These are phyloP conservation scores for Syzygium aromaticum DNA, from an alignment of 345 rosid species.

Conservation along the genomic window DNA sequence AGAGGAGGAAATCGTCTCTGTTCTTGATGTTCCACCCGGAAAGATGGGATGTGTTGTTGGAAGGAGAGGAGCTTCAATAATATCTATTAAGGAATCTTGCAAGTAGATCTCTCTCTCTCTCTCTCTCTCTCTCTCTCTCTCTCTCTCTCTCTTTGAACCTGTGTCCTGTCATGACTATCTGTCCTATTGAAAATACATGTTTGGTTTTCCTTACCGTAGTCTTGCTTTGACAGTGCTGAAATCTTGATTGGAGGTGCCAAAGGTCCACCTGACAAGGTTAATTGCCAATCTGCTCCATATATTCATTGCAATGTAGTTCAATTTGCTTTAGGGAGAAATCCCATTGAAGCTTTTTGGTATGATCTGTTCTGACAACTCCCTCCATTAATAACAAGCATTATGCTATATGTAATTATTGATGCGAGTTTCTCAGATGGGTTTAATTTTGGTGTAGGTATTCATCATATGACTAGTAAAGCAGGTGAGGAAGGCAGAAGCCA, in stretches of 20 bases:
- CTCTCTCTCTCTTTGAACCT: neutral
- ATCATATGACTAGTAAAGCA: constrained; percentile 73
- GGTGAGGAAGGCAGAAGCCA: constrained; percentile 94
- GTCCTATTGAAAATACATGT: neutral
- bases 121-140: neutral
- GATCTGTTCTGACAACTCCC: neutral
- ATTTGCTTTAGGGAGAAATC: neutral
- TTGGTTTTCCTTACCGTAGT: neutral
- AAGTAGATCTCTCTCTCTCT: constrained; percentile 30
- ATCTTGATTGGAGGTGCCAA: constrained; percentile 70
- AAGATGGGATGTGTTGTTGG: constrained; percentile 93
- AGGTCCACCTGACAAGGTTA: constrained; percentile 96
- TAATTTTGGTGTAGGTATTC: constrained; percentile 41
- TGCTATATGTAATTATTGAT: neutral
- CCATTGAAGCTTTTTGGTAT: neutral
- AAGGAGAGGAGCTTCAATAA: constrained; percentile 72
- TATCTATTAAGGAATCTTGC: constrained; percentile 79
- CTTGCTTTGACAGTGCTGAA: constrained; percentile 52
- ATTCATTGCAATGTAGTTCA: neutral
- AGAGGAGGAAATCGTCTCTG: constrained; percentile 76
- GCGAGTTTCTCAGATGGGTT: neutral
- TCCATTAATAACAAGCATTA: neutral
- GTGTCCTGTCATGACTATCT: neutral
- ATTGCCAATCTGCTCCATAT: constrained; percentile 1
- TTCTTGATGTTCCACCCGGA: constrained; percentile 79